Conservation (phyloP, 495 filamentous ascomycete species). For the Penicillium lividum region DNA sequence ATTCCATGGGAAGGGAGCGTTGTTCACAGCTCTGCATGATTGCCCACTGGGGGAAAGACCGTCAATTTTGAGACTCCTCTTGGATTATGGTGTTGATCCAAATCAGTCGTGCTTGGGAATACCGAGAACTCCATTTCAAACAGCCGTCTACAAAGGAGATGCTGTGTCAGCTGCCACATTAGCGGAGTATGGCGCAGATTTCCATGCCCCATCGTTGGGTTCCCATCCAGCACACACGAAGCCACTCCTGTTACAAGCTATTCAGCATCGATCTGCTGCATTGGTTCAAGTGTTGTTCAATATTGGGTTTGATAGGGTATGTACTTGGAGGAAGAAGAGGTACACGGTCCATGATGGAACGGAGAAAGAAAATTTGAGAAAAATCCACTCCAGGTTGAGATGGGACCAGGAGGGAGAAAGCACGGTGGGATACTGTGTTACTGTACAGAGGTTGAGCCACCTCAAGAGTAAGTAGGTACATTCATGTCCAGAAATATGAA, state of each 20-base stretch:
- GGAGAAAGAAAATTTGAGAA: too few species aligned
- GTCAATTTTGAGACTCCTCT: background rate
- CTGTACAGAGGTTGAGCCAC: background rate
- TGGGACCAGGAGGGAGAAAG: background rate
- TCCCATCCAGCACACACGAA: background rate
- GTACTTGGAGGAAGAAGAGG: background rate
- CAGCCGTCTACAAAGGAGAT: background rate
- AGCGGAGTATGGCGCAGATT: background rate
- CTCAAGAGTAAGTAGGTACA: too few species aligned
- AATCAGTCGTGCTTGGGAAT: background rate
- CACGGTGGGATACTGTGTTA: background rate
- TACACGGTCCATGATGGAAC: background rate
- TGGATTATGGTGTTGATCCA: background rate
- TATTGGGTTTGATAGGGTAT: background rate
- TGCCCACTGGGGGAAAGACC: background rate
- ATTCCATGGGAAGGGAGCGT: background rate
- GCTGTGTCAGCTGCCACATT: background rate
- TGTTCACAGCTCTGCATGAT: background rate
- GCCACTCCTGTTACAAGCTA: background rate
- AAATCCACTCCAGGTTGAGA: too few species aligned
- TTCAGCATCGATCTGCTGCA: background rate
- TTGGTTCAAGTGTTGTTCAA: background rate
- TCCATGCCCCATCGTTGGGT: background rate
- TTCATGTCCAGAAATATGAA: too few species aligned
- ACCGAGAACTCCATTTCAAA: background rate